phyloP scores from a whole-genome alignment of 1,284 basidiomycete genomes.

The Pseudozyma tsukubaensis region DNA sequence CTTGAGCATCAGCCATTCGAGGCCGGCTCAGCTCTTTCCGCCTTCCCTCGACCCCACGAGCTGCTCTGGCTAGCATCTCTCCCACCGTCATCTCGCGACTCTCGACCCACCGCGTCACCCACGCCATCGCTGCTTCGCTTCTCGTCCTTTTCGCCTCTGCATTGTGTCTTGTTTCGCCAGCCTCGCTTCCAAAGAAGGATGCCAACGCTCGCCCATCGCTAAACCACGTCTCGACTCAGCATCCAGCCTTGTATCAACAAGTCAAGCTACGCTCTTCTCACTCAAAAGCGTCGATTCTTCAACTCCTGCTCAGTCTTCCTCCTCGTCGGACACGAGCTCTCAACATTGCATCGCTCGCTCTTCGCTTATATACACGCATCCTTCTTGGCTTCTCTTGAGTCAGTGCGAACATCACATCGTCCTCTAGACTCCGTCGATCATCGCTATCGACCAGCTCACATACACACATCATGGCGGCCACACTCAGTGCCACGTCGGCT shows the following conservation, averaged over 20 bases:
- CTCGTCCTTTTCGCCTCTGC: neutral
- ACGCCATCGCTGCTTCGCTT: neutral
- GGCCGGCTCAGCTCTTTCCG: neutral
- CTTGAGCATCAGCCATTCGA: neutral
- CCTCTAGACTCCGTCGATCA: slow-evolving; percentile 1
- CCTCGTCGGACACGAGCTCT: neutral
- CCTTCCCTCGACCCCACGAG: slow-evolving; percentile 3
- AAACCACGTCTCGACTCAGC: neutral
- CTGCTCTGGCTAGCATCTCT: slow-evolving; percentile 33
- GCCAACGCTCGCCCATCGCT: neutral
- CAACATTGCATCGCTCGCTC: no score
- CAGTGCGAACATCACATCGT: neutral
- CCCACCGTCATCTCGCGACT: neutral
- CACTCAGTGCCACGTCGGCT: slow-evolving; percentile 32
- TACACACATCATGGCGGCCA: slow-evolving; percentile 25
- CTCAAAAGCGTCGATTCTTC: neutral
- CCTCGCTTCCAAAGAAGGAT: slow-evolving; percentile 8
- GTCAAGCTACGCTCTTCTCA: neutral
- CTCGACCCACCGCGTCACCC: neutral
- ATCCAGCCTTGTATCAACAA: slow-evolving; percentile 6
- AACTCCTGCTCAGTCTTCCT: slow-evolving; percentile 14
- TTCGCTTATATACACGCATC: no score
- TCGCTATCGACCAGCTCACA: neutral
- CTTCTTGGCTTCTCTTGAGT: neutral
- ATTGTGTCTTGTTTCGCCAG: neutral